Evolutionary conservation across 495 filamentous ascomycete genomes (phyloP), one percentile per base, ranked within the genome.

Genomic region (Immersiella caudata): DNA sequence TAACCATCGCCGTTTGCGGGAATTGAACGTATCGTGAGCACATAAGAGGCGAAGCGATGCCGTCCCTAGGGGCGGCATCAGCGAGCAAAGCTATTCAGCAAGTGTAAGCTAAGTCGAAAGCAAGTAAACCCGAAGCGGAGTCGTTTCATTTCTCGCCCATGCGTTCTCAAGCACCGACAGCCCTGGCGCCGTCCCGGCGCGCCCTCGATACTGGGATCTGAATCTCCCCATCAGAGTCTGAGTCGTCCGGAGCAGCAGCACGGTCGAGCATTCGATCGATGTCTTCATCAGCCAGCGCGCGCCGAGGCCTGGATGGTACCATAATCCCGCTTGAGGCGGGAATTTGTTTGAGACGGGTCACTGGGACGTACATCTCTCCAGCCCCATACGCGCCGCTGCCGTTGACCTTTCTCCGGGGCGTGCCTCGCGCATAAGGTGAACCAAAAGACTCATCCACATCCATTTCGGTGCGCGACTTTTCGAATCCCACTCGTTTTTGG

Each of bases 171-270:
- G 68, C 67, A 22, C 62, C 68, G 36, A 68, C 56, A 29, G 50
- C 29, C 12, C 57, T 59, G 59, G 68, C 69, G 70, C 72, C 75
- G 46, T 73, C 75, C 73, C 73, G 71, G 66, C 73, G 72, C 70
- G 59, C 65, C 71, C 68, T 64, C 14, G 60, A 40, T 66, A 69
- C 68, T 4, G 81, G 79, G 21, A 83, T 72, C 55, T 78, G 75
- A 64, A 84, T 84, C 67, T 84, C 82, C 14, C 76, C 77, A 14
- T 84, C 82, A 7, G 81, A 83, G 60, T 84, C 82, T 11, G 81
- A 82, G 49, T 80, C 81, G 25, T 78, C 78, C 26, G 75, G 78
- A 6, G 77, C 79, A 8, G 71, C 77, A 1, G 73, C 81, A 14
- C 74, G 73, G 40, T 83, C 81, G 35, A 84, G 71, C 80, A 84